phyloP scores from a whole-genome alignment of 805 yeast species.

The Pichia pseudocactophila region DNA sequence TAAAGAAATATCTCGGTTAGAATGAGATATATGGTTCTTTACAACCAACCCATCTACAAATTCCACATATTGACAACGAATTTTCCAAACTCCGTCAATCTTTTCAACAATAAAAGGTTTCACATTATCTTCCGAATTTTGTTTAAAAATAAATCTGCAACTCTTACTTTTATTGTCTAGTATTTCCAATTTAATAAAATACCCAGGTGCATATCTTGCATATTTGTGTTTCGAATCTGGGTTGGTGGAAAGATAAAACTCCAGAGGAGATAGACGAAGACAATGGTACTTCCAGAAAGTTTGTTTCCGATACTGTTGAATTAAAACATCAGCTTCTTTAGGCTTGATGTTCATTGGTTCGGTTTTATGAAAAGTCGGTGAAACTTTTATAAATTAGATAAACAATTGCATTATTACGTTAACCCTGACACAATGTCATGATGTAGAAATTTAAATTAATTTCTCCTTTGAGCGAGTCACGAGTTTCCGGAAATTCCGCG shows the following conservation, averaged over 20 bases:
- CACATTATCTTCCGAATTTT: background rate
- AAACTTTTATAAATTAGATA: too few species aligned
- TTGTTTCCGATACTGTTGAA: slow-evolving; percentile 13
- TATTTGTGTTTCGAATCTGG: slow-evolving; percentile 53
- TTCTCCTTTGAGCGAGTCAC: too few species aligned
- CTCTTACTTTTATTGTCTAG: background rate
- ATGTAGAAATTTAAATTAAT: too few species aligned
- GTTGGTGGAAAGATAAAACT: slow-evolving; percentile 56
- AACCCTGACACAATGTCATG: too few species aligned
- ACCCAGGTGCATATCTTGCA: slow-evolving; percentile 56
- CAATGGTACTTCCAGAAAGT: slow-evolving; percentile 59
- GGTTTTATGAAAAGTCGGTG: too few species aligned
- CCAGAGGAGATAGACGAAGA: slow-evolving; percentile 38
- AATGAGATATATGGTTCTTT: background rate
- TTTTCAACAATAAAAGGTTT: background rate
- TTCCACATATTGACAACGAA: slow-evolving; percentile 14
- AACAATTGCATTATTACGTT: too few species aligned
- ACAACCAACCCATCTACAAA: slow-evolving; percentile 1
- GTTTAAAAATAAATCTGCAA: background rate
- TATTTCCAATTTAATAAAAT: slow-evolving; percentile 36
- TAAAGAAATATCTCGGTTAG: background rate
- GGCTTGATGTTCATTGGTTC: background rate
- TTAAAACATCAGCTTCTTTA: slow-evolving; percentile 7
- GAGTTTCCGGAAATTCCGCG: too few species aligned
- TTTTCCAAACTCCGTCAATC: background rate